Conservation (phyloP, 352 stramenopile genomes). For the Globisporangium barbulae region DNA sequence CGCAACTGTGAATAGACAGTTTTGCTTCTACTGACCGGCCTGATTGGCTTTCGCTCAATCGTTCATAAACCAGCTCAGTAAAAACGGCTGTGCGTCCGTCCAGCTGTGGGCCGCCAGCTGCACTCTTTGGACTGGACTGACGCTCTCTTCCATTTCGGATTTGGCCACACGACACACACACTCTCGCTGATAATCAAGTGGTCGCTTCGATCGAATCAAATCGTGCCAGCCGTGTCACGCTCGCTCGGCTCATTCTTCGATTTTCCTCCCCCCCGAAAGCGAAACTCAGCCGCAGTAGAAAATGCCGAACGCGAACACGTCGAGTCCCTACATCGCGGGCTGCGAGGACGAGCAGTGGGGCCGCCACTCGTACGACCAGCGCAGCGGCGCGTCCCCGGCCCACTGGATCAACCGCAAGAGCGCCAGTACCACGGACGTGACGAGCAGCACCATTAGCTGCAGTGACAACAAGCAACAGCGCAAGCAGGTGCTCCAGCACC, state of each 20-base stretch:
- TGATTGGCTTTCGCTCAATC: no score
- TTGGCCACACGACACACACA: no score
- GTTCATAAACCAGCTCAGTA: no score
- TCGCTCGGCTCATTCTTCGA: not conserved
- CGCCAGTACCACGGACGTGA: not conserved
- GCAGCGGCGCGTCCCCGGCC: not conserved
- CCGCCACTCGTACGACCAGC: constrained; percentile 8
- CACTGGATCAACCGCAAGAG: constrained; percentile 11
- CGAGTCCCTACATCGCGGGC: constrained; percentile 4
- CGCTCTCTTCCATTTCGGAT: no score
- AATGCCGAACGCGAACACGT: not conserved
- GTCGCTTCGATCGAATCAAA: not conserved
- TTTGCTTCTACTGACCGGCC: no score
- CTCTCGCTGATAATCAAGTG: not conserved
- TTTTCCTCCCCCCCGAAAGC: not conserved
- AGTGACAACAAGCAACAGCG: constrained; percentile 1
- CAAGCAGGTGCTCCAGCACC: not conserved
- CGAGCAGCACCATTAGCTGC: not conserved
- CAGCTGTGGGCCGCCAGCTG: no score
- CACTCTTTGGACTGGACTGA: no score
- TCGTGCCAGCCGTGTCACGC: not conserved
- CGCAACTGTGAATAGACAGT: no score
- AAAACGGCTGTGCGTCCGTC: no score
- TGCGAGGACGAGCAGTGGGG: not conserved
- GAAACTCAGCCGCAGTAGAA: not conserved